A percentile compares a stretch with the other conserved stretches of the same genome.
Evolutionary conservation across 352 stramenopile species (phyloP).

Genomic region (Globisporangium barbulae): DNA sequence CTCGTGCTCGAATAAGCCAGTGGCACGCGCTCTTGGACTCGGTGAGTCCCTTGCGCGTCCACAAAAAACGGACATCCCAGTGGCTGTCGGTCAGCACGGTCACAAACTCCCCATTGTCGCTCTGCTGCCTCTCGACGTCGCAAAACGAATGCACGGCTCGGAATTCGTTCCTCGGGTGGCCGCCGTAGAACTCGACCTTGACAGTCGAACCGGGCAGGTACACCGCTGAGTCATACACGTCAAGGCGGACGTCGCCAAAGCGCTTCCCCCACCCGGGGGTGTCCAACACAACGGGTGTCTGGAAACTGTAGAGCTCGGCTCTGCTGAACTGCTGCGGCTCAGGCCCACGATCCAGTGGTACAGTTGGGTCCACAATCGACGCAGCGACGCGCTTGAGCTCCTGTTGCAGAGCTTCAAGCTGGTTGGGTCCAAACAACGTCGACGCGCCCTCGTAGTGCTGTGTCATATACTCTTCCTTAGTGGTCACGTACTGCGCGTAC

Average conservation of each 20-base stretch:
- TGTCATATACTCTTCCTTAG: slow-evolving; percentile 52
- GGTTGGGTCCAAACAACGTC: slow-evolving; percentile 67
- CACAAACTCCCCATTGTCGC: slow-evolving; percentile 17
- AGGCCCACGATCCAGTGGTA: slow-evolving; percentile 30
- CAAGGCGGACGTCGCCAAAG: slow-evolving; percentile 25
- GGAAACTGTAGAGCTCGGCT: slow-evolving; percentile 25
- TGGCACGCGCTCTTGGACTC: slow-evolving; percentile 40
- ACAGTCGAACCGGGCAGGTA: slow-evolving; percentile 33
- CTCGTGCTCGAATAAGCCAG: slow-evolving; percentile 19
- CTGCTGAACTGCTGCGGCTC: slow-evolving; percentile 30
- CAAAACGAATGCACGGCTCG: slow-evolving; percentile 27
- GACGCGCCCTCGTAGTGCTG: slow-evolving; percentile 75
- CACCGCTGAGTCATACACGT: slow-evolving; percentile 15
- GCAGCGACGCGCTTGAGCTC: slow-evolving; percentile 35
- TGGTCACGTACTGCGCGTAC: slow-evolving; percentile 67
- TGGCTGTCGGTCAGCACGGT: slow-evolving; percentile 42
- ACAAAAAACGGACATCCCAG: slow-evolving; percentile 46
- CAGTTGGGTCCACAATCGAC: slow-evolving; percentile 23
- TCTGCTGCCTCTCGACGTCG: slow-evolving; percentile 31
- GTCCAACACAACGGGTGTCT: slow-evolving; percentile 35
- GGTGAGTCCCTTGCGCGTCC: slow-evolving; percentile 18
- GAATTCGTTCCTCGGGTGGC: slow-evolving; percentile 38
- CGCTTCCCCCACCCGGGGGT: slow-evolving; percentile 16
- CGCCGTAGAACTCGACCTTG: slow-evolving; percentile 36
- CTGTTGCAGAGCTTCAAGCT: slow-evolving; percentile 53